Base-by-base conservation (phyloP, 768 basidiomycete genomes). In the Guyanaporus albipodus region DNA sequence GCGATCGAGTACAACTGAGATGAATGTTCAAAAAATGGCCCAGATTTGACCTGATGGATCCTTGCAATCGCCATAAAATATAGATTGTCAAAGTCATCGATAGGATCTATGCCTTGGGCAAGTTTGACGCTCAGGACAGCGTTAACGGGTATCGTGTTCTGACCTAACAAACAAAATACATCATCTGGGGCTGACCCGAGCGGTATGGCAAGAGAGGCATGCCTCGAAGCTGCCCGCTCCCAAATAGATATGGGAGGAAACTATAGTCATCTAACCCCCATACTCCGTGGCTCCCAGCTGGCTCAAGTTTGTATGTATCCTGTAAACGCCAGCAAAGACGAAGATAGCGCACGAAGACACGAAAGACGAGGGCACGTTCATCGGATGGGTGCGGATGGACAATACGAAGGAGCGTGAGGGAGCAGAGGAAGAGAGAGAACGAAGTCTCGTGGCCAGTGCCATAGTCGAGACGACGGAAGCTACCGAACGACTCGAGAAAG, bases 271-370 rank as follows among this genome's bases (percentile, higher is more conserved):
- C 94, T 29, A 98, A 70, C 2, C 94, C 96, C 96, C 95, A 99
- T 1, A 97, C 95, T 4, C 96, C 96, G 62, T 97, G 94, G 52
- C 90, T 94, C 8, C 96, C 96, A 3, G 96, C 96, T 6, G 94
- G 93, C 66, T 97, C 95, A 9, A 99, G 80, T 39, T 75, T 80
- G 64, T 97, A 99, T 26, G 80, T 77, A 52, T 92, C 88, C 63
- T 97, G 93, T 14, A 97, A 73, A 46, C 76, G 77, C 81, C 90
- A 93, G 52, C 86, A 88, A 27, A 97, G 74, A 27, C 75, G 74
- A 34, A 93, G 69, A 63, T 99, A 99, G 35, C 86, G 80, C 22
- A 78, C 61, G 55, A 89, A 91, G 11, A 91, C 70, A n/a, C 55
- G 60, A n/a, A 87, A 66, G 12, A 78, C 74, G 18, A 80, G 46